phyloP scores from a whole-genome alignment of 202 grass and related monocot genomes.

The Saccharum hybrid region DNA sequence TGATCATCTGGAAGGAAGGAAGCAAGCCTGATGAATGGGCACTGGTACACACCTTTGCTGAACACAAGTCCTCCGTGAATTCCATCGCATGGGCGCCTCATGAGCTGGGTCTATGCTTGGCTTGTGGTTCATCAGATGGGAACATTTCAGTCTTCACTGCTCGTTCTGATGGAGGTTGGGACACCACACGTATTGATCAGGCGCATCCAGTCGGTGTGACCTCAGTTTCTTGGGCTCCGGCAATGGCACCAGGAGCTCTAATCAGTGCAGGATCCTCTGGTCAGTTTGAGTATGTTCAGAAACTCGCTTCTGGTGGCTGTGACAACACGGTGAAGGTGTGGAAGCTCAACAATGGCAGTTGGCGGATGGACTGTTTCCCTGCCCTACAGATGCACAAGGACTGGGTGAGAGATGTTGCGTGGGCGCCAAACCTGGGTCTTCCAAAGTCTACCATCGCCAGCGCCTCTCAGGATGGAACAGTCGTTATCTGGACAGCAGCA shows the following conservation, averaged over 20 bases:
- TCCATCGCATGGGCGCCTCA: constrained; percentile 87
- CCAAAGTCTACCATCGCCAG: constrained; percentile 83
- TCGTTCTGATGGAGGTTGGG: constrained; percentile 78
- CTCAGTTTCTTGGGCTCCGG: constrained; percentile 75
- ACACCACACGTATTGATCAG: constrained; percentile 75
- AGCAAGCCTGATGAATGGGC: constrained; percentile 78
- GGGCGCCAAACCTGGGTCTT: constrained; percentile 82
- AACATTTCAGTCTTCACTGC: constrained; percentile 82
- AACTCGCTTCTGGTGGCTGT: constrained; percentile 82
- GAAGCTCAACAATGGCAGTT: constrained; percentile 75
- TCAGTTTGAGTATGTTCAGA: constrained; percentile 73
- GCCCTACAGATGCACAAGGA: constrained; percentile 78
- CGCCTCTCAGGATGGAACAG: constrained; percentile 83
- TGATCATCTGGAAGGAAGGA: constrained; percentile 89
- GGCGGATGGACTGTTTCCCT: constrained; percentile 87
- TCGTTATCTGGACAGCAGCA: constrained; percentile 67
- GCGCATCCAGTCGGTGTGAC: constrained; percentile 79
- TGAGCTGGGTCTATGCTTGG: constrained; percentile 74
- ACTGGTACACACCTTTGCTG: constrained; percentile 56
- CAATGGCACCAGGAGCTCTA: constrained; percentile 63
- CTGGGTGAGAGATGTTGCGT: constrained; percentile 76
- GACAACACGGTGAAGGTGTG: constrained; percentile 86
- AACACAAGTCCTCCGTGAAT: constrained; percentile 86
- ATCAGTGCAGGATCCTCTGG: constrained; percentile 60
- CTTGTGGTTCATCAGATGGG: constrained; percentile 81